Evolutionary conservation across 1,284 basidiomycete species (phyloP).

Genomic region (Cutaneotrichosporon sp.): DNA sequence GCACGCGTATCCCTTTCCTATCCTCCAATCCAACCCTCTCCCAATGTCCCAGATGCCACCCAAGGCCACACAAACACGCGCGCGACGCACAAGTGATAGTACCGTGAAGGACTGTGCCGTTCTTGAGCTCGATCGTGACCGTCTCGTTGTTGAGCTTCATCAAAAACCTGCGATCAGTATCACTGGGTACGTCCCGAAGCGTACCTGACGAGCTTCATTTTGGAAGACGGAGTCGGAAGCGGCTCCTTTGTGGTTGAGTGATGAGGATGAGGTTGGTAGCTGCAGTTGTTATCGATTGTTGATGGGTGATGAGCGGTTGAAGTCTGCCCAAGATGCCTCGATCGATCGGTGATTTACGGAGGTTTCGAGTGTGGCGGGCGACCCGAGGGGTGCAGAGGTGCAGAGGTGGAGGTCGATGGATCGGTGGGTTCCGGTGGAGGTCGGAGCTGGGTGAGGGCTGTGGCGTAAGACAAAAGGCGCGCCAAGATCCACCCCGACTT

Average conservation of each 20-base stretch:
- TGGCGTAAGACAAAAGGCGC: not conserved
- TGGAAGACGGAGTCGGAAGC: constrained; percentile 44
- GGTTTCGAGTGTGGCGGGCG: not conserved
- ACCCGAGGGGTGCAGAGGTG: too few relatives aligned
- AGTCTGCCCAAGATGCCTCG: too few relatives aligned
- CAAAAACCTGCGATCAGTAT: constrained; percentile 64
- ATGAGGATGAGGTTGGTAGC: constrained; percentile 3
- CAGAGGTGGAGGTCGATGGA: not conserved
- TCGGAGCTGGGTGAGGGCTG: not conserved
- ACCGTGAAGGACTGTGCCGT: constrained; percentile 90
- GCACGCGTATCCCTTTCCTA: too few relatives aligned
- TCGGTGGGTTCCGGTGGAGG: not conserved
- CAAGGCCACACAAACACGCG: not conserved
- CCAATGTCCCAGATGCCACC: not conserved
- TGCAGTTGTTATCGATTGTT: constrained; percentile 2
- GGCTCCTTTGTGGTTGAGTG: too few relatives aligned
- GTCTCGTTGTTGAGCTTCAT: constrained; percentile 99
- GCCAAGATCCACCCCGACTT: too few relatives aligned
- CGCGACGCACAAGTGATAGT: constrained; percentile 86
- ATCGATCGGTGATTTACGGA: constrained; percentile 1
- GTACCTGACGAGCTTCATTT: constrained; percentile 53
- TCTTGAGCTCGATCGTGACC: constrained; percentile 96
- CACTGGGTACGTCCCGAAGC: too few relatives aligned
- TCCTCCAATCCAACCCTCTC: too few relatives aligned
- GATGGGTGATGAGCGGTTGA: constrained; percentile 1